Evolutionary conservation across 176 grass and related monocot genomes (phyloP).

Genomic region (Luzula sylvatica): DNA sequence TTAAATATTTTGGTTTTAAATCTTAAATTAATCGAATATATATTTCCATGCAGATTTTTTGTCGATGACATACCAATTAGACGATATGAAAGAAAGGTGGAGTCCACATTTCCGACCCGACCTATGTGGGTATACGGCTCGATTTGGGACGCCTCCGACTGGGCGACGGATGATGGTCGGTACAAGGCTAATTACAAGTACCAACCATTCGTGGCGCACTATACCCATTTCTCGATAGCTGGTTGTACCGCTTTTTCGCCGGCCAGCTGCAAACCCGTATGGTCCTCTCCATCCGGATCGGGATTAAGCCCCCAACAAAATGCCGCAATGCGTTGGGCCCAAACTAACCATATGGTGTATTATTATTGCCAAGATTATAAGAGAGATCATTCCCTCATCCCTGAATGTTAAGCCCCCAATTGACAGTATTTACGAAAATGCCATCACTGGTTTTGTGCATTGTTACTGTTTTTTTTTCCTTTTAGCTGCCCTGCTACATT

Average conservation of each 20-base stretch:
- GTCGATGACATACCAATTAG: constrained; percentile 68
- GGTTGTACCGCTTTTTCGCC: constrained; percentile 19
- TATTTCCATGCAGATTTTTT: constrained; percentile 31
- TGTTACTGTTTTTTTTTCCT: not conserved
- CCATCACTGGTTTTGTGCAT: constrained; percentile 8
- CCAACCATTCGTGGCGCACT: constrained; percentile 48
- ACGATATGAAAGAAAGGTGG: constrained; percentile 40
- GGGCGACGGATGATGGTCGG: constrained; percentile 67
- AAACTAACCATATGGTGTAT: constrained; percentile 57
- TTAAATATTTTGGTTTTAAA: too few relatives aligned
- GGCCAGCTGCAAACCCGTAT: constrained; percentile 11
- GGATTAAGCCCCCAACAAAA: constrained; percentile 40
- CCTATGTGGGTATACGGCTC: constrained; percentile 83
- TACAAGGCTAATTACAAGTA: constrained; percentile 63
- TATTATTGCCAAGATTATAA: constrained; percentile 69
- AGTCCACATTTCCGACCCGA: constrained; percentile 46
- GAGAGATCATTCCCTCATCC: constrained; percentile 65
- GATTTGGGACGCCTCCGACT: constrained; percentile 76
- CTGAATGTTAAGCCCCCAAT: constrained; percentile 36
- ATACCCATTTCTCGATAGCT: constrained; percentile 28
- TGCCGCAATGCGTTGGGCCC: constrained; percentile 50
- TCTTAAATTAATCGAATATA: not conserved
- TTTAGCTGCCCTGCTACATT: constrained; percentile 10
- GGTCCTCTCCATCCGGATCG: constrained; percentile 27
- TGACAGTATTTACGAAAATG: not conserved